Conservation (phyloP, 1,284 basidiomycete genomes). For the Pyrrhoderma lamaoense region DNA sequence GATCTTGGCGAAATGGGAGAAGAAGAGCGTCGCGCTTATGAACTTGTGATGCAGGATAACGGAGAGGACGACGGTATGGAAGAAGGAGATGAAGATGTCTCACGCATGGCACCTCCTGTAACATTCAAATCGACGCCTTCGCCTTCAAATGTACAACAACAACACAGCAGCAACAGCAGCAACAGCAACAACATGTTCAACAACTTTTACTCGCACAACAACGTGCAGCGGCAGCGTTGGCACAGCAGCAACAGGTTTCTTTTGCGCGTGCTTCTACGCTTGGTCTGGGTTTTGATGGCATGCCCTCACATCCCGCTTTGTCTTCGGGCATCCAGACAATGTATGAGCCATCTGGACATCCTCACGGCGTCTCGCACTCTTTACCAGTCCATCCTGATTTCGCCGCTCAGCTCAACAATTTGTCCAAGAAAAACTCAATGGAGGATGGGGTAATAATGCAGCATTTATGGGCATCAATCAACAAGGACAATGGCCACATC, state of each 20-base stretch:
- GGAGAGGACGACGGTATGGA: constrained; percentile 35
- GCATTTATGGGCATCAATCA: constrained; percentile 2
- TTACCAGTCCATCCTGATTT: constrained; percentile 19
- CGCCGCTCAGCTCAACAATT: constrained; percentile 4
- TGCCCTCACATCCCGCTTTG: constrained; percentile 15
- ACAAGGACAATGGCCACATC: constrained; percentile 16
- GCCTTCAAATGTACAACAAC: neutral
- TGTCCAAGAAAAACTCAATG: constrained; percentile 26
- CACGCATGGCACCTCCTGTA: constrained; percentile 12
- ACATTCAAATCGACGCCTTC: neutral
- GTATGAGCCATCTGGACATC: constrained; percentile 18
- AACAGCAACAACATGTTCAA: constrained; percentile 18
- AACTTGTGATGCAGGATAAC: constrained; percentile 43
- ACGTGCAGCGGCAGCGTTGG: neutral
- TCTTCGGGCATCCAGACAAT: constrained; percentile 16
- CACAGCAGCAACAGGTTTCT: constrained; percentile 14
- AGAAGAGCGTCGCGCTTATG: constrained; percentile 24
- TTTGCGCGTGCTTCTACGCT: constrained; percentile 5
- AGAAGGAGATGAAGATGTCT: constrained; percentile 32
- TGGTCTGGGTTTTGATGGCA: constrained; percentile 9
- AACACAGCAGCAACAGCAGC: neutral
- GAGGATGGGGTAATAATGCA: constrained; percentile 25
- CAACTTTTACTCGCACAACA: constrained; percentile 13
- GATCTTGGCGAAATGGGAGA: constrained; percentile 19
- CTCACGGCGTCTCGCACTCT: constrained; percentile 15